A percentile compares a stretch with the other conserved stretches of the same genome.
Evolutionary conservation across 169 alveolate genomes (phyloP).

Genomic region (Plasmodium relictum): DNA sequence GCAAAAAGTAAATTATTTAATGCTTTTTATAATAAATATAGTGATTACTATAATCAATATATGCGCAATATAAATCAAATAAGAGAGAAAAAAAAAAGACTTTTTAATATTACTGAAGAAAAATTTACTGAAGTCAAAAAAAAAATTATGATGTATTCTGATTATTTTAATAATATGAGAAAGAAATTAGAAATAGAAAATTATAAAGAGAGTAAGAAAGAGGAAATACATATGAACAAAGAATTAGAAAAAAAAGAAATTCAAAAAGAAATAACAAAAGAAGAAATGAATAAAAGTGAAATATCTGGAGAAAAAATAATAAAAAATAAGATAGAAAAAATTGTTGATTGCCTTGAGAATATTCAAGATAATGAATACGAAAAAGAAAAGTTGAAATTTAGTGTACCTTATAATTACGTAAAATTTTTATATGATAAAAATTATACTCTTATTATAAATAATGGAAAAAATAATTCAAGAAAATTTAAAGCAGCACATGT

Average conservation of each 20-base stretch:
- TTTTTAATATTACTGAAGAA: constrained; percentile 18
- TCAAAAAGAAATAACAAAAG: background rate
- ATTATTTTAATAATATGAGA: constrained; percentile 36
- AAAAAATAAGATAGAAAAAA: background rate
- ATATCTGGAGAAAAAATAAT: background rate
- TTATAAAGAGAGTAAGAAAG: background rate
- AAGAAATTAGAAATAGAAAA: background rate
- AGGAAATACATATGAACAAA: background rate
- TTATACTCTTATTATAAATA: constrained; percentile 37
- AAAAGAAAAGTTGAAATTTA: constrained; percentile 17
- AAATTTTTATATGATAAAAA: constrained; percentile 31
- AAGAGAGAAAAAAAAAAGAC: background rate
- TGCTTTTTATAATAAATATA: constrained; percentile 16
- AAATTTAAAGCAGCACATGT: constrained; percentile 65
- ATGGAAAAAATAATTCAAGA: constrained; percentile 59
- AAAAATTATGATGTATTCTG: constrained; percentile 26
- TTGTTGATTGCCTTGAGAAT: background rate
- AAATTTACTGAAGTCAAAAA: constrained; percentile 7
- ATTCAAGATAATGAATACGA: background rate
- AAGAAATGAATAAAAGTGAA: background rate
- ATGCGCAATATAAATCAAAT: background rate
- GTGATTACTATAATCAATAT: constrained; percentile 10
- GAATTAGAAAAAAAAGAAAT: background rate
- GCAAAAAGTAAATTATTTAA: constrained; percentile 30
- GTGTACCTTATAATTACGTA: constrained; percentile 18